Evolutionary conservation across 2,329 filamentous ascomycete species (phyloP).

Genomic region (Rhinocladiella mackenziei): DNA sequence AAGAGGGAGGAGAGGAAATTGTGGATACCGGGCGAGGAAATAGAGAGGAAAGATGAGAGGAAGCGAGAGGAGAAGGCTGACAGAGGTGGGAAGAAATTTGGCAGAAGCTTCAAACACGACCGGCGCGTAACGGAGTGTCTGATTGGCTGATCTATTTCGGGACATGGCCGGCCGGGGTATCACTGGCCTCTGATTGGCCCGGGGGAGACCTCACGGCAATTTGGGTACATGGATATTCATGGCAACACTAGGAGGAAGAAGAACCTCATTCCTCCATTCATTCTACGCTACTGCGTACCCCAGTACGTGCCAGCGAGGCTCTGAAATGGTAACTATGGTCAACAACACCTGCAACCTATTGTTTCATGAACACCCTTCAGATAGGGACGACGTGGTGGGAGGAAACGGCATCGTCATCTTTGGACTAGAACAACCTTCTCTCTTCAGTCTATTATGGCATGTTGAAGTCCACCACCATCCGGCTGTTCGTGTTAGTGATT

Average conservation of each 20-base stretch:
- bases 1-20: conserved; percentile 4
- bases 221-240: background rate
- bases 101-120: conserved; percentile 9
- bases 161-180: background rate
- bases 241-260: too few relatives aligned
- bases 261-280: too few relatives aligned
- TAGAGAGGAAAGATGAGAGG: background rate
- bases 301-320: too few relatives aligned
- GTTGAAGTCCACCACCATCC: conserved; percentile 30
- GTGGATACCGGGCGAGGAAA: conserved; percentile 3
- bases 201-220: background rate
- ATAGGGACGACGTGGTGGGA: too few relatives aligned
- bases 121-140: conserved; percentile 13
- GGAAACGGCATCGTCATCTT: too few relatives aligned
- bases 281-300: too few relatives aligned
- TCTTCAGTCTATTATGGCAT: conserved; percentile 11
- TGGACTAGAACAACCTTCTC: background rate
- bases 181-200: conserved; percentile 5
- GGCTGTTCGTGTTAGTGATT: conserved; percentile 20
- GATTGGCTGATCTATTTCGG: conserved; percentile 23
- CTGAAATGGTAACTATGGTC: too few relatives aligned
- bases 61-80: conserved; percentile 1
- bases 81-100: conserved; percentile 1
- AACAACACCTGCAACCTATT: too few relatives aligned
- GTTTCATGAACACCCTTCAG: too few relatives aligned